Conservation (phyloP, 2,329 filamentous ascomycete genomes). For the Exophiala sideris region DNA sequence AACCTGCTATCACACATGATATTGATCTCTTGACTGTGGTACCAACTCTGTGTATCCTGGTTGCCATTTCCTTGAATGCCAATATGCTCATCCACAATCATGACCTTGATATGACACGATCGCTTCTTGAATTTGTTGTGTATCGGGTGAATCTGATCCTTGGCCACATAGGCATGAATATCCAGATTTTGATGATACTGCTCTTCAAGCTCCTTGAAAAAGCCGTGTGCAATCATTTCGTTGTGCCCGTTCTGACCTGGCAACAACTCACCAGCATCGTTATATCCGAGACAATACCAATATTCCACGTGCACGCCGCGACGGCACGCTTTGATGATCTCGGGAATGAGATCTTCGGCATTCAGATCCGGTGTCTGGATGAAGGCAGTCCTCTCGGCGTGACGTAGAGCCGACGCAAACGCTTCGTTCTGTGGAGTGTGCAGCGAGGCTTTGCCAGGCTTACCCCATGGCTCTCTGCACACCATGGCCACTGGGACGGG, state of each 20-base stretch:
- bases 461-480: slow-evolving; percentile 64
- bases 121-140: slow-evolving; percentile 63
- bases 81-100: slow-evolving; percentile 67
- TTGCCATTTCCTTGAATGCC: slow-evolving; percentile 72
- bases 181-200: slow-evolving; percentile 52
- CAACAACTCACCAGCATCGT: slow-evolving; percentile 72
- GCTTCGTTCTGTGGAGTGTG: slow-evolving; percentile 71
- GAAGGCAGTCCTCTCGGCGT: slow-evolving; percentile 64
- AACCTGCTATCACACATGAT: slow-evolving; percentile 65
- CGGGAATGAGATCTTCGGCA: slow-evolving; percentile 63
- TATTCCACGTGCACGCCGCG: slow-evolving; percentile 65
- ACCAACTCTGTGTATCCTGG: slow-evolving; percentile 78
- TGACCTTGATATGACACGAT: slow-evolving; percentile 72
- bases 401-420: slow-evolving; percentile 66
- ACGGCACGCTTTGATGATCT: slow-evolving; percentile 62
- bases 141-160: slow-evolving; percentile 67
- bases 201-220: slow-evolving; percentile 57
- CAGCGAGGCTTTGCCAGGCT: slow-evolving; percentile 58
- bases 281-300: slow-evolving; percentile 75
- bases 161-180: slow-evolving; percentile 69
- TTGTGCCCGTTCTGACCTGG: slow-evolving; percentile 74
- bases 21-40: slow-evolving; percentile 74
- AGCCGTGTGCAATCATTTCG: slow-evolving; percentile 62
- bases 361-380: slow-evolving; percentile 78
- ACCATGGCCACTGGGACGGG: slow-evolving; percentile 70